phyloP scores from a whole-genome alignment of 768 basidiomycete species.

The Suillus discolor region DNA sequence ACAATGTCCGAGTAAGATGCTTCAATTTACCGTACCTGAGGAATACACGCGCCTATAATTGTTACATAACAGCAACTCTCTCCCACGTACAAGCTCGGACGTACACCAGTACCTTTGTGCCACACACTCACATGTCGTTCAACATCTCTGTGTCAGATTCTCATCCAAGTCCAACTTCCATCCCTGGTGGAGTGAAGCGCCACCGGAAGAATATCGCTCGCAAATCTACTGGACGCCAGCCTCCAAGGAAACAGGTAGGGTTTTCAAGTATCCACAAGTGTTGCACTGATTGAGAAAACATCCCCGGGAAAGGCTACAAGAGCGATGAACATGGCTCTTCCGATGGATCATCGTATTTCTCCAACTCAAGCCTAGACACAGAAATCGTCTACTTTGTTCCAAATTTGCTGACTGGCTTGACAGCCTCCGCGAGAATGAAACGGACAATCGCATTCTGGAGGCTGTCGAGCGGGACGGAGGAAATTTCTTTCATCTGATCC shows the following conservation, averaged over 20 bases:
- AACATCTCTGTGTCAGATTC: background rate
- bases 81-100: background rate
- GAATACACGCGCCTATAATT: background rate
- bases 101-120: background rate
- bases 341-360: background rate
- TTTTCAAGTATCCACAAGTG: background rate
- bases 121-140: background rate
- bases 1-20: background rate
- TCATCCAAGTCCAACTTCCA: background rate
- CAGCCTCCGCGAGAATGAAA: background rate
- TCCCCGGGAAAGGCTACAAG: background rate
- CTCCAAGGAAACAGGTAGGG: slow-evolving; percentile 1
- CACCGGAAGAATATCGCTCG: background rate
- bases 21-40: background rate
- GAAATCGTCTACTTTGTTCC: background rate
- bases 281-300: background rate
- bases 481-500: slow-evolving; percentile 21
- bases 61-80: background rate
- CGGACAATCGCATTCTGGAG: slow-evolving; percentile 1
- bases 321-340: background rate
- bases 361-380: background rate
- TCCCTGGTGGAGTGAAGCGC: slow-evolving; percentile 2
- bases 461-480: slow-evolving; percentile 28
- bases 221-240: slow-evolving; percentile 1
- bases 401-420: slow-evolving; percentile 2